Evolutionary conservation across 306 rosid species (phyloP).

Genomic region (Prosopis cineraria): DNA sequence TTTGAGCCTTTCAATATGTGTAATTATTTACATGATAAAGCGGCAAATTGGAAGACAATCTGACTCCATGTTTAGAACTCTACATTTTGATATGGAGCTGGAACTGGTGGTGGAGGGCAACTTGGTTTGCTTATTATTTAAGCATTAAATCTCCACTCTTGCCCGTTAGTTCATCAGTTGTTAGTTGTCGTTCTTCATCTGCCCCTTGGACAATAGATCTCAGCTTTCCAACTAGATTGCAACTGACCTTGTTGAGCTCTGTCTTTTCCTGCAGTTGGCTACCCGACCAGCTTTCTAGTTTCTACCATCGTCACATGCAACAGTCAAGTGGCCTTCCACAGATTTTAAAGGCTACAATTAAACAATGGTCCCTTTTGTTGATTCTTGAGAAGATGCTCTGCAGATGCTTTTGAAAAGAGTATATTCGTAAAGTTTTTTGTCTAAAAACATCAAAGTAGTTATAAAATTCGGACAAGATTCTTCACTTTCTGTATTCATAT

Average conservation of each 20-base stretch:
- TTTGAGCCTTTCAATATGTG: conserved; percentile 1
- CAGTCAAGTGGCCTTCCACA: conserved; percentile 6
- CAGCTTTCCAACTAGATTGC: conserved; percentile 42
- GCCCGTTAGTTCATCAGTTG: conserved; percentile 5
- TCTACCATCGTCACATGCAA: conserved; percentile 35
- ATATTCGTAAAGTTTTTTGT: background rate
- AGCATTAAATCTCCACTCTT: background rate
- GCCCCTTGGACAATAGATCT: background rate
- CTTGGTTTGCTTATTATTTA: conserved; percentile 13
- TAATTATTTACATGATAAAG: background rate
- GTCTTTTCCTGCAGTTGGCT: conserved; percentile 11
- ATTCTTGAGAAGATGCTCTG: background rate
- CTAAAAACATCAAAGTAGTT: background rate
- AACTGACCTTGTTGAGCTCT: conserved; percentile 11
- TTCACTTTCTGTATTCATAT: background rate
- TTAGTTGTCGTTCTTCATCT: background rate
- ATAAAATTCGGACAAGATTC: background rate
- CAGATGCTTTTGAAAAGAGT: background rate
- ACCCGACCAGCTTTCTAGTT: conserved; percentile 26
- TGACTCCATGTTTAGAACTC: background rate
- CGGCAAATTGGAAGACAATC: background rate
- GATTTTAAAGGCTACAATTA: background rate
- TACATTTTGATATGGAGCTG: background rate
- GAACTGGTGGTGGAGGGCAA: conserved; percentile 10
- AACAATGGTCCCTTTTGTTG: background rate